Evolutionary conservation across 176 grass and related monocot genomes (phyloP), one percentile per base, ranked within the genome.

Genomic region (Themeda triandra): DNA sequence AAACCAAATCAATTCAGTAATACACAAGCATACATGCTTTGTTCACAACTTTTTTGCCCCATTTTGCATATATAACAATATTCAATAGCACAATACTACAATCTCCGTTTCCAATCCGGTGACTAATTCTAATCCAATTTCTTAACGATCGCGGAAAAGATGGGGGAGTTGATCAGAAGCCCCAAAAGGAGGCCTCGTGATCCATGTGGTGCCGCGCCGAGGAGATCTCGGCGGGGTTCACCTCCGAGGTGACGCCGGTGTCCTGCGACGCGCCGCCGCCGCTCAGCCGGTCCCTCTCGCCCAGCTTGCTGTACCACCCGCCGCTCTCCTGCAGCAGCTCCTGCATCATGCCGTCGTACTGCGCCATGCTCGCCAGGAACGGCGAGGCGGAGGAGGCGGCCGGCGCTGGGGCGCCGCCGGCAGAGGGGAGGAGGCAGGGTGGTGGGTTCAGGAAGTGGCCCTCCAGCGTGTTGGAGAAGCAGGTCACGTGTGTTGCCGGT

Each of bases 381-480:
- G 79, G 82, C 53, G 75, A 80, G n/a, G 49, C 15, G 46, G 68
- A 21, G 51, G 62, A 44, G 31, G 70, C 60, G 40, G 58, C 44
- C n/a, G n/a, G n/a, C 53, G 39, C 29, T 19, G 45, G n/a, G n/a
- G 4, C 53, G 4, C 11, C 12, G 14, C 69, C 25, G 18, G 81
- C n/a, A 0, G 73, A 36, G 54, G 59, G 64, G 80, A 71, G 65
- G 5, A 77, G 73, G 83, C 27, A 82, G 28, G 71, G 18, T 69
- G n/a, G n/a, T n/a, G 82, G 77, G 91, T 83, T 75, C 66, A 83
- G 77, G 92, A 78, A 92, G 35, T 86, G 83, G 66, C 19, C 90
- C 88, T 85, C 90, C 90, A 88, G 77, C 19, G 69, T 31, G 80
- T 88, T 88, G 93, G 93, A 95, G 93, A 95, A 95, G 93, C 93